Conservation (phyloP, 2,329 filamentous ascomycete genomes). For the Colletotrichum sp. region DNA sequence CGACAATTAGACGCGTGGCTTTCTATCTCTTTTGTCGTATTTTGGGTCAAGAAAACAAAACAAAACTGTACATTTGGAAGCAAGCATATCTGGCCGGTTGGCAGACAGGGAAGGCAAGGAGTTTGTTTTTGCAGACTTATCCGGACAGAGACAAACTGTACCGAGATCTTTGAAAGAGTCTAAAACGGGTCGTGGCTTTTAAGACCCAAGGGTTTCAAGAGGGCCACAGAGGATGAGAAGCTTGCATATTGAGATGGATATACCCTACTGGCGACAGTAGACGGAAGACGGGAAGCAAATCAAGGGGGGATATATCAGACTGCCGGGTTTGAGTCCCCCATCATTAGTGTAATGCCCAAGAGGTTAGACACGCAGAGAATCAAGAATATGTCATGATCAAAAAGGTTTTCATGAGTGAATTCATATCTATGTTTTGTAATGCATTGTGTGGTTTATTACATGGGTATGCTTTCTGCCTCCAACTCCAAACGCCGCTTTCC, state of each 20-base stretch:
- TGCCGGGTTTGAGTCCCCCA: neutral
- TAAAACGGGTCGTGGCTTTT: neutral
- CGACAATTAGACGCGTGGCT: conserved; percentile 20
- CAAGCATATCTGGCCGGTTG: neutral
- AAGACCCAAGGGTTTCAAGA: neutral
- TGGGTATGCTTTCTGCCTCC: neutral
- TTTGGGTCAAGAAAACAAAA: neutral
- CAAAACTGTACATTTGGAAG: neutral
- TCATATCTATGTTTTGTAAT: neutral
- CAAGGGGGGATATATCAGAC: neutral
- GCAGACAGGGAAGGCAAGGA: conserved; percentile 6
- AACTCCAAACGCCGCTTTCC: conserved; percentile 1
- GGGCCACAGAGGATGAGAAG: neutral
- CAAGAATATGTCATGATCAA: neutral
- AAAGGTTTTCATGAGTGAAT: neutral
- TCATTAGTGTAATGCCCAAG: neutral
- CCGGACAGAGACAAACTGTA: neutral
- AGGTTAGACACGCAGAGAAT: neutral
- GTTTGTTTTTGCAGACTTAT: neutral
- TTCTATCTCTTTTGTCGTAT: conserved; percentile 20
- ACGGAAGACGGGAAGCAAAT: neutral
- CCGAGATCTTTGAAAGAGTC: neutral
- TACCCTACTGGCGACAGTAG: conserved; percentile 10
- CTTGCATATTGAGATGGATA: conserved; percentile 12
- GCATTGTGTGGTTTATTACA: neutral